Evolutionary conservation across 2,329 filamentous ascomycete genomes (phyloP).

Genomic region (Colletotrichum sp.): DNA sequence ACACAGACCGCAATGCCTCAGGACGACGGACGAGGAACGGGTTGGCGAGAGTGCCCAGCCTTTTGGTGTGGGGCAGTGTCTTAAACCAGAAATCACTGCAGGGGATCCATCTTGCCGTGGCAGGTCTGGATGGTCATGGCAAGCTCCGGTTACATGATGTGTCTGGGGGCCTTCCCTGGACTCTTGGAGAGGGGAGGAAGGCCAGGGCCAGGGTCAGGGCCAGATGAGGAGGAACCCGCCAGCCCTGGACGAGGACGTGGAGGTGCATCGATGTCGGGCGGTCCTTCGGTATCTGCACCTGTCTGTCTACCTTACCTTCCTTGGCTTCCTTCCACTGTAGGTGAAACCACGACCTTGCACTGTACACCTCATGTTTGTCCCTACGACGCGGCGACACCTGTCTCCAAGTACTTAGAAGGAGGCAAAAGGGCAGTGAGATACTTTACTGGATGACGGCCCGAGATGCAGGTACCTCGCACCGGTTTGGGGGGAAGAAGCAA

Average conservation of each 20-base stretch:
- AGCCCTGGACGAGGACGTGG: background rate
- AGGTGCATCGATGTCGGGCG: background rate
- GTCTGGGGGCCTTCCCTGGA: background rate
- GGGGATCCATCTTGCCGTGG: background rate
- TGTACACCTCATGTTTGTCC: background rate
- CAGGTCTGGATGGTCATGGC: background rate
- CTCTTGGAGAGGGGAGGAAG: background rate
- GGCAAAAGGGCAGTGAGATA: background rate
- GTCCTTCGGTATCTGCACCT: background rate
- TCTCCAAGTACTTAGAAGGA: background rate
- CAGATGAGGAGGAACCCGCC: background rate
- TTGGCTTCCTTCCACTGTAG: background rate
- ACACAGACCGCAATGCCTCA: background rate
- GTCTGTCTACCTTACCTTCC: background rate
- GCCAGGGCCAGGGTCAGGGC: background rate
- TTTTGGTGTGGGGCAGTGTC: background rate
- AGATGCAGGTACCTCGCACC: constrained; percentile 1
- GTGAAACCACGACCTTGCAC: background rate
- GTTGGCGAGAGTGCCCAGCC: background rate
- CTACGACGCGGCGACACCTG: background rate
- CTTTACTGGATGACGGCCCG: background rate
- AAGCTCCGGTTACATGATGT: background rate
- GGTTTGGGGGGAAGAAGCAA: background rate
- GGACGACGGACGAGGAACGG: background rate
- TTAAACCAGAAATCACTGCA: background rate